Base-by-base conservation (phyloP, 164 flowering plant genomes). In the Magnolia changhungtana region DNA sequence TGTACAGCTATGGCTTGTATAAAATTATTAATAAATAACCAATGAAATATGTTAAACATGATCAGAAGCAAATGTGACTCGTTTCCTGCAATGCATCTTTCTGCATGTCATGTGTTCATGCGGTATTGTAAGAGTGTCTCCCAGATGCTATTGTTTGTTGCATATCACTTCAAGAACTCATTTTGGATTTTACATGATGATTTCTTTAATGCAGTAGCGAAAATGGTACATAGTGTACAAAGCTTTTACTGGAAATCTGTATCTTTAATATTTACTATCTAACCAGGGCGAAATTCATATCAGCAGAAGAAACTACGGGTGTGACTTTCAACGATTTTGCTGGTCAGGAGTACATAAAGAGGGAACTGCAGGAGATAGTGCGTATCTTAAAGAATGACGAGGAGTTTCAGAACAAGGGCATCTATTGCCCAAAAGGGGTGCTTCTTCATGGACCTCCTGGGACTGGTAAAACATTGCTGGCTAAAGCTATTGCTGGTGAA, bases 381-480 rank as follows among this genome's bases (percentile, higher is more conserved):
- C 82, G 91, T 64, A 95, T 95, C 71, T 78, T 95, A 21, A 93
- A 91, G 76, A 95, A 93, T 83, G 97, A 95, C 8, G 97, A 91
- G 80, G 97, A 92, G 77, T 93, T 88, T 72, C 95, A 91, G 82
- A 80, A 90, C 78, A 95, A 86, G 76, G 99, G 99, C 50, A 93
- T 95, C 51, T 95, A 93, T 82, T 92, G 99, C 79, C 98, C 99
- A 23, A 95, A 91, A 86, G 99, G 99, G 70, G 99, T 95, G 74
- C 93, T 95, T 77, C 96, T 95, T 73, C 92, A 95, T 87, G 98
- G 99, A 63, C 99, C 99, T 78, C 99, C 99, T 78, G 99, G 99
- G 78, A 95, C 98, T 81, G 99, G 99, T 75, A 95, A 95, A 86
- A 93, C 98, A 64, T 86, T 95, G 76, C 85, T 95, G 71, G 99